Conservation (phyloP, 2,329 filamentous ascomycete species). For the Calonectria montana region DNA sequence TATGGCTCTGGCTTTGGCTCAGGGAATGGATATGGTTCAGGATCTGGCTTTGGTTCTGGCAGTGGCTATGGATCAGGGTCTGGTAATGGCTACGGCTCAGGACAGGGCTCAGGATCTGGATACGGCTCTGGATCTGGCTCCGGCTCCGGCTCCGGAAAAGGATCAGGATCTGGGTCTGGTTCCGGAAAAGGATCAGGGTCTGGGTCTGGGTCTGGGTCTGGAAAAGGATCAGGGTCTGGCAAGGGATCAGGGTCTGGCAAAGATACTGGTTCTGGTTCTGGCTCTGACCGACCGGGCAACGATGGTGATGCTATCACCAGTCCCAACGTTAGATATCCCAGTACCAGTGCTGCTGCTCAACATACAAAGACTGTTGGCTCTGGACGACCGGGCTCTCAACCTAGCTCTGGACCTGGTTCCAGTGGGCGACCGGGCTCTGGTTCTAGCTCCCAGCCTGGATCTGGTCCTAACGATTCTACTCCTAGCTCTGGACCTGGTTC, state of each 20-base stretch:
- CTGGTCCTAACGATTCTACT: no score
- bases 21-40: not conserved
- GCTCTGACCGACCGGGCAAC: not conserved
- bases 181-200: not conserved
- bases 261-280: not conserved
- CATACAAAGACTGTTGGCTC: not conserved
- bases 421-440: no score
- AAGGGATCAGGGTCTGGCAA: not conserved
- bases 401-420: no score
- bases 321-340: not conserved
- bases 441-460: no score
- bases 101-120: not conserved
- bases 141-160: not conserved
- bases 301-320: not conserved
- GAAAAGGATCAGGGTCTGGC: not conserved
- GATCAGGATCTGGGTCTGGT: not conserved
- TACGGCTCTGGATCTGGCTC: not conserved
- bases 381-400: not conserved
- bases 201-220: not conserved
- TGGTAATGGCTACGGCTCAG: not conserved
- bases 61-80: not conserved
- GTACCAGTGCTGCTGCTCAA: not conserved
- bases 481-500: no score
- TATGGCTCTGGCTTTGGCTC: not conserved
- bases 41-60: not conserved